phyloP scores from a whole-genome alignment of 768 basidiomycete genomes.

The Termitomyces sp. region DNA sequence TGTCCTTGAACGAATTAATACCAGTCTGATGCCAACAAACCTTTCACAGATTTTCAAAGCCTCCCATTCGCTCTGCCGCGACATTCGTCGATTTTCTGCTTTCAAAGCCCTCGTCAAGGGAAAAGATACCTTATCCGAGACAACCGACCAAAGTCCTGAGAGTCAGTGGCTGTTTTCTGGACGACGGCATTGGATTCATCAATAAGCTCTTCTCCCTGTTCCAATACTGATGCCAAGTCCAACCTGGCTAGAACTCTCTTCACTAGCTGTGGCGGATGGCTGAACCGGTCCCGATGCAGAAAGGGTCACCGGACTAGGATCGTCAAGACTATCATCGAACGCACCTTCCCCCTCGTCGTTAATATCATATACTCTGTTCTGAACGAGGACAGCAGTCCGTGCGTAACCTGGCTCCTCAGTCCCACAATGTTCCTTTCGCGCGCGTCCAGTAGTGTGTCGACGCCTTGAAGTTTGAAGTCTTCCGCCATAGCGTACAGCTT shows the following conservation, averaged over 20 bases:
- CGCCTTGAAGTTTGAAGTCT: neutral
- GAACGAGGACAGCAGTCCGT: neutral
- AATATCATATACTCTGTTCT: neutral
- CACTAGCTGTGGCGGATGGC: neutral
- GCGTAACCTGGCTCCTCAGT: neutral
- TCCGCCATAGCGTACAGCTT: neutral
- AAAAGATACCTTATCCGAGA: neutral
- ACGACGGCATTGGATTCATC: neutral
- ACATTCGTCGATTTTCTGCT: neutral
- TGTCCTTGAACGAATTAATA: too few relatives aligned
- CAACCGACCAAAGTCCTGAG: neutral
- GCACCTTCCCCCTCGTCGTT: neutral
- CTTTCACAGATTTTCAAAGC: too few relatives aligned
- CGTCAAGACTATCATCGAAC: neutral
- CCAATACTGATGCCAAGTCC: neutral
- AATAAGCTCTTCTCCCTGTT: neutral
- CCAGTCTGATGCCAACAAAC: too few relatives aligned
- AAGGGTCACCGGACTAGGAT: neutral
- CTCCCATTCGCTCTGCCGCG: too few relatives aligned
- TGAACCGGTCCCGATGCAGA: neutral
- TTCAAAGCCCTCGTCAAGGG: neutral
- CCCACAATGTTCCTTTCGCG: neutral
- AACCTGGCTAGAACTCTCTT: neutral
- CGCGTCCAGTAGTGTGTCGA: neutral
- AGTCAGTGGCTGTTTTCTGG: neutral